Conservation (phyloP, 2,329 filamentous ascomycete species). For the Lecanoromycetidae sp. region DNA sequence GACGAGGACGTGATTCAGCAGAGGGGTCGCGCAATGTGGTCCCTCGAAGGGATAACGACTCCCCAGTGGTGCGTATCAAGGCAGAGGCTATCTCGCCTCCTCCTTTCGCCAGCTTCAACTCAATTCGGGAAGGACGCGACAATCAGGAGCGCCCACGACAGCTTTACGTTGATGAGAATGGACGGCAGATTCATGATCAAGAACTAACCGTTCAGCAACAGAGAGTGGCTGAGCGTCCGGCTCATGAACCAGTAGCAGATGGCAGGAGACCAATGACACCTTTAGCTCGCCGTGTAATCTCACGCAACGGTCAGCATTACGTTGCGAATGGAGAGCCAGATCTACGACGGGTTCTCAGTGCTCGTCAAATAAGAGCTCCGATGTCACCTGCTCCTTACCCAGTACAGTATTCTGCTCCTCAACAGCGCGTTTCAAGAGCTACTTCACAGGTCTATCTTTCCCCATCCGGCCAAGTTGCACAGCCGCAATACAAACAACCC, state of each 20-base stretch:
- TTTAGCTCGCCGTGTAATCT: constrained; percentile 28
- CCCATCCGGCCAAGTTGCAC: constrained; percentile 23
- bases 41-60: constrained; percentile 26
- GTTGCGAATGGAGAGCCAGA: constrained; percentile 30
- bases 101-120: constrained; percentile 35
- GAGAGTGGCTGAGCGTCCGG: constrained; percentile 16
- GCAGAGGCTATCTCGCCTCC: constrained; percentile 51
- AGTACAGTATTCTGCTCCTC: constrained; percentile 27
- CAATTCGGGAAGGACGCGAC: constrained; percentile 28
- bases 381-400: constrained; percentile 22
- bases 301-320: constrained; percentile 27
- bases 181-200: constrained; percentile 4
- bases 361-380: constrained; percentile 33
- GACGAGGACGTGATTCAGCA: constrained; percentile 33
- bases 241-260: constrained; percentile 21
- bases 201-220: constrained; percentile 23
- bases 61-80: constrained; percentile 45
- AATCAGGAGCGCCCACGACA: constrained; percentile 31
- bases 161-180: constrained; percentile 36
- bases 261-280: constrained; percentile 25
- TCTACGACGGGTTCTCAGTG: constrained; percentile 35
- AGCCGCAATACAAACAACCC: constrained; percentile 29
- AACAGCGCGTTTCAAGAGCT: constrained; percentile 28
- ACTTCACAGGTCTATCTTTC: constrained; percentile 33
- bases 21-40: constrained; percentile 25